Percentiles rank a stretch among this genome's conserved stretches.
Conservation (phyloP, 495 filamentous ascomycete genomes). For the Penicillium diatomitis region DNA sequence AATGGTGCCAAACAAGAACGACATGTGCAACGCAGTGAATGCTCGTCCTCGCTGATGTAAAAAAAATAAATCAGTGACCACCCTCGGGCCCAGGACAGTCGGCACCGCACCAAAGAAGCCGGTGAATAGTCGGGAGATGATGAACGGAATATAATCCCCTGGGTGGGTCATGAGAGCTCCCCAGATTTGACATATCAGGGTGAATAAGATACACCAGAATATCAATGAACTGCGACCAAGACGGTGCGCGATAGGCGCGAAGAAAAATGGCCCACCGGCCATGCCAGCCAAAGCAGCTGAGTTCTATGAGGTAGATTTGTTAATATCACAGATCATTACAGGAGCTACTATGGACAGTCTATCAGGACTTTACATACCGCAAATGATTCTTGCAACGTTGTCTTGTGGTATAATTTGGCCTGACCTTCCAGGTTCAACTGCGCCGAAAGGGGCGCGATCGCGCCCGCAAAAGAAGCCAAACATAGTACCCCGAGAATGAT, state of each 20-base stretch:
- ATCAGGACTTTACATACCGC: conserved; percentile 7
- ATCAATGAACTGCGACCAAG: conserved; percentile 34
- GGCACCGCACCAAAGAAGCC: conserved; percentile 34
- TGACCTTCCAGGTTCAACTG: conserved; percentile 25
- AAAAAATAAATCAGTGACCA: conserved; percentile 38
- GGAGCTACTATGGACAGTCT: not conserved
- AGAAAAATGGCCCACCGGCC: conserved; percentile 34
- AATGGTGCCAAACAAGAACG: conserved; percentile 31
- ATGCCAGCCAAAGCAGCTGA: conserved; percentile 34
- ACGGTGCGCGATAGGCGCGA: conserved; percentile 27
- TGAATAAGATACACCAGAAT: conserved; percentile 35
- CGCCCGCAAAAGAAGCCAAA: conserved; percentile 23
- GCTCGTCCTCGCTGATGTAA: conserved; percentile 38
- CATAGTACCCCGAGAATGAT: conserved; percentile 23
- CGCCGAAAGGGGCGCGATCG: conserved; percentile 23
- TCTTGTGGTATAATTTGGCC: conserved; percentile 20
- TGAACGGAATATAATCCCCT: conserved; percentile 33
- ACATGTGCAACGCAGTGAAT: conserved; percentile 34
- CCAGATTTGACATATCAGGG: conserved; percentile 31
- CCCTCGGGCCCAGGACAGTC: conserved; percentile 28
- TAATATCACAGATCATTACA: not conserved
- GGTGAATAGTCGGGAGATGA: conserved; percentile 34
- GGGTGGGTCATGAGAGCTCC: conserved; percentile 30
- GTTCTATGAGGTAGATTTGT: conserved; percentile 11
- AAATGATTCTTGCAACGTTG: conserved; percentile 18